A percentile compares a stretch with the other conserved stretches of the same genome.
These are phyloP conservation scores for Elsinoe arachidis DNA, from an alignment of 2,329 filamentous ascomycete species.

Conservation along the genomic window DNA sequence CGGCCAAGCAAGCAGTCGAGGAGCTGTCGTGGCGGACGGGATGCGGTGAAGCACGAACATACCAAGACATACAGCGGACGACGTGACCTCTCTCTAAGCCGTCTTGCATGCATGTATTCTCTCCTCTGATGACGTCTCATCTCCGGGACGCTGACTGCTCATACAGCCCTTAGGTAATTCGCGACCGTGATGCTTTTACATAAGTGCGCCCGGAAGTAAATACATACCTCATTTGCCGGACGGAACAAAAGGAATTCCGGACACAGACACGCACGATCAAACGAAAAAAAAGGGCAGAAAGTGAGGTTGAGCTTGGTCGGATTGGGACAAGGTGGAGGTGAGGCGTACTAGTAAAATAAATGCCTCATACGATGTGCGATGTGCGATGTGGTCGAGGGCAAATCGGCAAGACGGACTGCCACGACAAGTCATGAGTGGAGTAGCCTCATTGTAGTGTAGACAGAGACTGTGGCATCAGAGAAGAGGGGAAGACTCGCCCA, in stretches of 20 bases:
- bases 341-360: constrained; percentile 8
- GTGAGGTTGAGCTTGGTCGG: background rate
- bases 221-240: background rate
- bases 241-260: background rate
- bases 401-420: no score
- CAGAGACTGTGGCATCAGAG: background rate
- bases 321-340: constrained; percentile 7
- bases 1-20: background rate
- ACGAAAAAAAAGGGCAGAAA: background rate
- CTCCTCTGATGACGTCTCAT: no score
- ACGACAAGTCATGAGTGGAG: background rate
- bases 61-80: background rate
- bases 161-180: no score
- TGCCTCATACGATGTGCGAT: background rate
- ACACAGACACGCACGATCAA: background rate
- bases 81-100: background rate
- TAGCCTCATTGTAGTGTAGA: background rate
- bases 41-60: background rate
- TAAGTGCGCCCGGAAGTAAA: background rate
- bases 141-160: no score
- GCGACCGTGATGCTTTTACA: no score
- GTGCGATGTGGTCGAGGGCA: background rate
- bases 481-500: constrained; percentile 1
- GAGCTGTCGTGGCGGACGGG: background rate
- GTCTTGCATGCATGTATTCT: background rate